phyloP scores from a whole-genome alignment of 75 land plant species.

The Adiantum capillusveneris region DNA sequence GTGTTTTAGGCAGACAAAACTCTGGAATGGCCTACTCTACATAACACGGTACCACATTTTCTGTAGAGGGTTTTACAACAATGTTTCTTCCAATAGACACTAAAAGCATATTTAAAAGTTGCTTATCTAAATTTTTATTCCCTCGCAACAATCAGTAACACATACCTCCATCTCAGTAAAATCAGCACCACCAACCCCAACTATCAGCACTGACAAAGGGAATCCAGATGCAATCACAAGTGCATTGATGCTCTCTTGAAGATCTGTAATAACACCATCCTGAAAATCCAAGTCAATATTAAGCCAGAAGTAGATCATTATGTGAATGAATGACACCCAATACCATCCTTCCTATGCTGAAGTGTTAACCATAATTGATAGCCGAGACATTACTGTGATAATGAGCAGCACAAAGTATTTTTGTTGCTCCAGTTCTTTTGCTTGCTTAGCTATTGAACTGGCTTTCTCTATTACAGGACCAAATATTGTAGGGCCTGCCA shows the following conservation, averaged over 20 bases:
- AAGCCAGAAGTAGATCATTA: no score
- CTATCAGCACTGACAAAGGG: constrained; percentile 84
- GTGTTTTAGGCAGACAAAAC: no score
- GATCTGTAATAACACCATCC: constrained; percentile 97
- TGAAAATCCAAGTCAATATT: constrained; percentile 13
- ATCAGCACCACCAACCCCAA: constrained; percentile 97
- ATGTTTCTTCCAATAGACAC: no score
- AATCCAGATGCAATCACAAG: constrained; percentile 76
- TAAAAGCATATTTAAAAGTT: no score
- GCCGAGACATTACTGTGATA: constrained; percentile 46
- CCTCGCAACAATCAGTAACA: background rate
- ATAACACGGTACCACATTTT: no score
- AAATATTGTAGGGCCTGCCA: constrained; percentile 86
- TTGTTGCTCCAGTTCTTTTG: constrained; percentile 8
- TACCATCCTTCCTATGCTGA: no score
- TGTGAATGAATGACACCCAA: no score
- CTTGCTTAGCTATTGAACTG: constrained; percentile 46
- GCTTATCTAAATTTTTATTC: background rate
- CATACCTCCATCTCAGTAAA: constrained; percentile 94
- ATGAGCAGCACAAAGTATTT: constrained; percentile 80
- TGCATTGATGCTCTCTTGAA: constrained; percentile 87
- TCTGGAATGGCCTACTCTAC: no score
- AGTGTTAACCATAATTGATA: background rate
- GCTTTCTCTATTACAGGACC: constrained; percentile 64
- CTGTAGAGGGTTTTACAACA: no score